Conservation (phyloP, 441 rosid species). For the Arabidopsis hybrid region DNA sequence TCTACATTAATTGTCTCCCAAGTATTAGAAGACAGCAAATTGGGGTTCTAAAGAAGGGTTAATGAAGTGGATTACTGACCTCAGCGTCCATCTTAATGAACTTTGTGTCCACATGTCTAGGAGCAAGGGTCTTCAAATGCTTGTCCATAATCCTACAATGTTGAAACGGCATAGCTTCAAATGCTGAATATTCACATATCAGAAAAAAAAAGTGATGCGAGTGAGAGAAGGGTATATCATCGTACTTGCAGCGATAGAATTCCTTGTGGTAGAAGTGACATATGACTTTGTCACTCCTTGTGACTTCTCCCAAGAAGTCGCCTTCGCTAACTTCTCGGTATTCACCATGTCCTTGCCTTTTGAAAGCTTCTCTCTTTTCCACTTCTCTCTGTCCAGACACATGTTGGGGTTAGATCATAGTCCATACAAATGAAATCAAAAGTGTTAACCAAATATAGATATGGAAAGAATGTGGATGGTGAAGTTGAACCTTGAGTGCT, state of each 20-base stretch:
- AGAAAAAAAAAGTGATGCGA: neutral
- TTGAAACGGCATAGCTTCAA: constrained; percentile 16
- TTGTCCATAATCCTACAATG: constrained; percentile 83
- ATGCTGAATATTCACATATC: constrained; percentile 10
- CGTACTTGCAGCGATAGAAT: constrained; percentile 94
- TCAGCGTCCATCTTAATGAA: constrained; percentile 89
- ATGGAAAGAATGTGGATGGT: neutral
- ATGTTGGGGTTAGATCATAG: constrained; percentile 18
- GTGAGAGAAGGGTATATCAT: neutral
- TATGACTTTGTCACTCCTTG: constrained; percentile 76
- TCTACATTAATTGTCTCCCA: constrained; percentile 56
- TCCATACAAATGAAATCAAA: neutral
- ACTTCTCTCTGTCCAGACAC: constrained; percentile 62
- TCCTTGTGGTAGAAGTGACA: constrained; percentile 89
- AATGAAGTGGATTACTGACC: constrained; percentile 53
- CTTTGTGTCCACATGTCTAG: constrained; percentile 76
- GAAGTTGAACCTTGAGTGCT: constrained; percentile 72
- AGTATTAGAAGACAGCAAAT: constrained; percentile 8
- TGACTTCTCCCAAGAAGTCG: constrained; percentile 94
- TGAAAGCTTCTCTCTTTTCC: constrained; percentile 85
- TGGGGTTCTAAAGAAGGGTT: neutral
- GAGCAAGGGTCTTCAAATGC: constrained; percentile 83
- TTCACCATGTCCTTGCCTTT: constrained; percentile 89
- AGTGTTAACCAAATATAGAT: neutral
- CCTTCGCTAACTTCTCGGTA: constrained; percentile 81